phyloP scores from a whole-genome alignment of 495 filamentous ascomycete genomes.

The Hyphodiscus hymeniophilus region DNA sequence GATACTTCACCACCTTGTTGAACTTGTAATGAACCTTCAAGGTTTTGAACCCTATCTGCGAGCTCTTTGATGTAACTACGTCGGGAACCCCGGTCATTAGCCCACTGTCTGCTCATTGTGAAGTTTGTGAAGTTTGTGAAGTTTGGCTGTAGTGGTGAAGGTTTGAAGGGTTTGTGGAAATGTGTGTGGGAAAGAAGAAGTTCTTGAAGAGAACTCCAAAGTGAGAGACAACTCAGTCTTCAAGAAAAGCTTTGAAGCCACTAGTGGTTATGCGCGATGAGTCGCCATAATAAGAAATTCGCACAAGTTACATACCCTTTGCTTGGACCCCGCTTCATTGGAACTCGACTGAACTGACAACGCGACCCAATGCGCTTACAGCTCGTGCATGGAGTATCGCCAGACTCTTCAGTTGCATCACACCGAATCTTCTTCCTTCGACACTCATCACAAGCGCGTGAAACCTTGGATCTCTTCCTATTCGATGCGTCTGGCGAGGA shows the following conservation, averaged over 20 bases:
- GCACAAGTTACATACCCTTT: constrained; percentile 61
- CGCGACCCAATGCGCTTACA: constrained; percentile 69
- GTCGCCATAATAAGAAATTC: too few species aligned
- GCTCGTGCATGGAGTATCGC: constrained; percentile 74
- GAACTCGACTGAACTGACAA: constrained; percentile 87
- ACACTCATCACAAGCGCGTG: constrained; percentile 91
- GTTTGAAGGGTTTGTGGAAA: too few species aligned
- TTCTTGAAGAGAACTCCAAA: too few species aligned
- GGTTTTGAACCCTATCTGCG: constrained; percentile 74
- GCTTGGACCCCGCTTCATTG: constrained; percentile 90
- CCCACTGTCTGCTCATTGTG: too few species aligned
- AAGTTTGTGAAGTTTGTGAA: too few species aligned
- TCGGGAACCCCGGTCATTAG: too few species aligned
- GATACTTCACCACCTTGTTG: constrained; percentile 19
- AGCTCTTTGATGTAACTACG: constrained; percentile 96
- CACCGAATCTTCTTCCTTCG: constrained; percentile 95
- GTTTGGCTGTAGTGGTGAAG: too few species aligned
- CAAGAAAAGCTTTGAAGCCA: too few species aligned
- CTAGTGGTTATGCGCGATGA: too few species aligned
- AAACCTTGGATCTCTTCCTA: constrained; percentile 83
- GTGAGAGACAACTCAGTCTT: too few species aligned
- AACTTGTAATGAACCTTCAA: constrained; percentile 59
- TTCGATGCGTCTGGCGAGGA: constrained; percentile 28
- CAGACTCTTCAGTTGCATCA: constrained; percentile 74
- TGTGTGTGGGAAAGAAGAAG: too few species aligned